Base-by-base conservation (phyloP, 768 basidiomycete genomes). In the Agrocybe pediades region DNA sequence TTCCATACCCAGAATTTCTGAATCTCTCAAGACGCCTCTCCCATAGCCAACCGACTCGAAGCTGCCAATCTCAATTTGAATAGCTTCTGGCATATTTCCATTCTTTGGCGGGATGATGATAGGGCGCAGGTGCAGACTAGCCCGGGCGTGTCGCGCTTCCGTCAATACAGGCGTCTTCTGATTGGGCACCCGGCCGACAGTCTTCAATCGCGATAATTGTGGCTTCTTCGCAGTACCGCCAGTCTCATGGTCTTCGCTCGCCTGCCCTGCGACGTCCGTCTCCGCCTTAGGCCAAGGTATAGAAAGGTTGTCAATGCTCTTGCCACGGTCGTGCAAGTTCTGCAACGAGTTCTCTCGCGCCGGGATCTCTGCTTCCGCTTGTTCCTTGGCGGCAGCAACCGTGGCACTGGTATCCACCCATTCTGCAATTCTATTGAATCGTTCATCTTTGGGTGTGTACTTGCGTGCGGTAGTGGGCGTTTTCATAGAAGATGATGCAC, bases 151-250 rank as follows among this genome's bases (percentile, higher is more conserved):
- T 9, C 54, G 55, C n/a, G 56, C 47, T 24, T 39, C 65, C 6
- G 65, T 64, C 17, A 72, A 71, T 7, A 62, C 56, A 6, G 73
- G 78, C 23, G 73, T 76, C 2, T 40, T 58, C 51, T 66, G 66
- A 49, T 64, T 66, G 2, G 74, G 73, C 40, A 66, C 75, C 40
- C 57, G 72, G 2, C 78, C 77, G 29, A 74, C 64, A 50, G 68
- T 77, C 67, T 73, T 78, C 51, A 78, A 69, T 47, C 71, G 68
- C 16, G 62, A 43, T 9, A 62, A 21, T 54, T 60, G 43, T 19
- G 56, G 53, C 43, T 43, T 42, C n/a, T 45, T 20, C 11, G 44
- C 27, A 3, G 48, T 41, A 40, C 56, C 40, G 42, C 48, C 55
- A 30, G 49, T 39, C 33, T 23, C 50, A 15, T 36, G 6, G 26